Conservation (phyloP, 2,329 filamentous ascomycete genomes). For the Akanthomyces muscarius region DNA sequence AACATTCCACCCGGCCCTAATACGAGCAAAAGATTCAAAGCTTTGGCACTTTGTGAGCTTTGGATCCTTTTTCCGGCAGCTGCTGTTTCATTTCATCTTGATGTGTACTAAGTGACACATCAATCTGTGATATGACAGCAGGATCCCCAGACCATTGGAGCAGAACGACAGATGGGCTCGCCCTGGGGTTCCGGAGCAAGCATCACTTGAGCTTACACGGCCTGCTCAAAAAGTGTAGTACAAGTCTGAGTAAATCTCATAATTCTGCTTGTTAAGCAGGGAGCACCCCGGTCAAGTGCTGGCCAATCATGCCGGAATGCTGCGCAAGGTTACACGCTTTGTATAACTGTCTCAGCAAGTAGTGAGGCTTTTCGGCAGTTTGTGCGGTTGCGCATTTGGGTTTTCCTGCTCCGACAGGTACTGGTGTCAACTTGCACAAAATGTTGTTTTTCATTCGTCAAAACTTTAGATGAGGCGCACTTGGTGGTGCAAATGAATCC, state of each 20-base stretch:
- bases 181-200: neutral
- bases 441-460: neutral
- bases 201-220: neutral
- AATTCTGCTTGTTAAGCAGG: neutral
- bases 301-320: neutral
- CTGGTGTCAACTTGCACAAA: neutral
- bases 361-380: neutral
- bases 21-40: neutral
- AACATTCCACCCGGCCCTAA: neutral
- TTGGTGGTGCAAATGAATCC: too few species aligned
- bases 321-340: neutral
- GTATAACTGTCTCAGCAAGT: neutral
- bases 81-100: too few species aligned
- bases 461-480: neutral
- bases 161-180: neutral
- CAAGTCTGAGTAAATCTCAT: too few species aligned
- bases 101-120: too few species aligned
- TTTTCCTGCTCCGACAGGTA: too few species aligned
- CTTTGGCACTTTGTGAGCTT: neutral
- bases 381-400: too few species aligned
- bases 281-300: neutral
- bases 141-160: neutral
- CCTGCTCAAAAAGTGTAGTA: too few species aligned
- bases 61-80: neutral
- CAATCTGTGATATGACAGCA: too few species aligned